Conservation (phyloP, 306 rosid species). For the Sicyos baderoa region DNA sequence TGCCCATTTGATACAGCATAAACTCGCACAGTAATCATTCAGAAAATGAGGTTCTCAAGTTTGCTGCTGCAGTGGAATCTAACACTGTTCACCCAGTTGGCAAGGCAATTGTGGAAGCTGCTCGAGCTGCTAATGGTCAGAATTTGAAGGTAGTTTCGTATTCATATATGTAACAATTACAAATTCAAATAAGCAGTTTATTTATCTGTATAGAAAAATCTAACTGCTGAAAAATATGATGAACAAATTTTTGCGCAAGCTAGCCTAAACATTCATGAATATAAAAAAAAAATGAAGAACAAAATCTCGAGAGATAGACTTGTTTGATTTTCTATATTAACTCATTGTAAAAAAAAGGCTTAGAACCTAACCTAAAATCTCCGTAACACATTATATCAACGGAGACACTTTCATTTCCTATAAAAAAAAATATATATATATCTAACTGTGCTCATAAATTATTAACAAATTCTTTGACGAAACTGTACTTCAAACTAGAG, state of each 20-base stretch:
- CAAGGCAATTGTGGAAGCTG: slow-evolving; percentile 88
- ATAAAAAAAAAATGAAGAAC: too few relatives aligned
- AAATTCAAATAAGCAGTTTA: not conserved
- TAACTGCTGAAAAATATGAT: not conserved
- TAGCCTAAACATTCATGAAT: too few relatives aligned
- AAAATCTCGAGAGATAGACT: too few relatives aligned
- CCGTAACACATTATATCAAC: too few relatives aligned
- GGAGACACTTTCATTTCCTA: too few relatives aligned
- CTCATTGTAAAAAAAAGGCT: too few relatives aligned
- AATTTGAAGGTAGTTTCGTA: slow-evolving; percentile 45
- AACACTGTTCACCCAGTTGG: slow-evolving; percentile 91
- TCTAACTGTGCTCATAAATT: not conserved
- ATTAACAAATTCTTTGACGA: not conserved
- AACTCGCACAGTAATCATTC: slow-evolving; percentile 40
- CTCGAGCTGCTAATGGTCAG: slow-evolving; percentile 47
- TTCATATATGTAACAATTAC: slow-evolving; percentile 5
- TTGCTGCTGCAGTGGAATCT: slow-evolving; percentile 90
- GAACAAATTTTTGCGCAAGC: too few relatives aligned
- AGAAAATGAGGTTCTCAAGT: slow-evolving; percentile 62
- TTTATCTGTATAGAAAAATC: not conserved
- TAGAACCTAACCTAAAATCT: too few relatives aligned
- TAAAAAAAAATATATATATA: too few relatives aligned
- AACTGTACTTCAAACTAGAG: not conserved
- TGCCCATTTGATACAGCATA: slow-evolving; percentile 33
- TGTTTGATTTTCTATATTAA: too few relatives aligned